Percentiles rank a stretch among this genome's conserved stretches.
Conservation (phyloP, 495 filamentous ascomycete species). For the Neurospora hispaniola region DNA sequence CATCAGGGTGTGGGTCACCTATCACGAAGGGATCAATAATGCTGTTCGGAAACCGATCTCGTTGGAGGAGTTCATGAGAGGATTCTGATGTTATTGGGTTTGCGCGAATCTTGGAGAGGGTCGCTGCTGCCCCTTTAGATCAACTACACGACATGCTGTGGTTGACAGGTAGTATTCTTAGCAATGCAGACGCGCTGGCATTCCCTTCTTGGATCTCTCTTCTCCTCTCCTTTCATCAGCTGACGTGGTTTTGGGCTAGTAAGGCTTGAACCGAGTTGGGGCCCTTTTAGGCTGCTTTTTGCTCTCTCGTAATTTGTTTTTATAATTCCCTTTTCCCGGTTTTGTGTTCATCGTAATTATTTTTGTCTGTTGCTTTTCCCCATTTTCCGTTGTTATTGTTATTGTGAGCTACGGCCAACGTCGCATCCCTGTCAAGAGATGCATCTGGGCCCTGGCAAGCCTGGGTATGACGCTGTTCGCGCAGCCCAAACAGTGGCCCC, state of each 20-base stretch:
- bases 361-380: not conserved
- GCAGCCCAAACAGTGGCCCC: not conserved
- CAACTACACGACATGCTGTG: not conserved
- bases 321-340: not conserved
- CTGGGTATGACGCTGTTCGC: not conserved
- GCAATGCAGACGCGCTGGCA: not conserved
- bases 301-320: not conserved
- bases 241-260: not conserved
- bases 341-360: not conserved
- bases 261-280: not conserved
- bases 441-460: not conserved
- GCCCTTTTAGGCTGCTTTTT: not conserved
- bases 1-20: conserved; percentile 79
- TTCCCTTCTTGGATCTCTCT: not conserved
- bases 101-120: not conserved
- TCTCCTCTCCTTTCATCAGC: not conserved
- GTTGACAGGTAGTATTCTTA: not conserved
- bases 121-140: not conserved
- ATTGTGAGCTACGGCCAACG: not conserved
- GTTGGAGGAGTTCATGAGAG: conserved; percentile 70
- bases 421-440: not conserved
- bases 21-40: conserved; percentile 93
- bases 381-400: not conserved
- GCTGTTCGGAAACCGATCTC: conserved; percentile 89
- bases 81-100: conserved; percentile 30